These are phyloP conservation scores for Tillandsia leiboldiana DNA, from an alignment of 176 grass and related monocot species.

Conservation along the genomic window DNA sequence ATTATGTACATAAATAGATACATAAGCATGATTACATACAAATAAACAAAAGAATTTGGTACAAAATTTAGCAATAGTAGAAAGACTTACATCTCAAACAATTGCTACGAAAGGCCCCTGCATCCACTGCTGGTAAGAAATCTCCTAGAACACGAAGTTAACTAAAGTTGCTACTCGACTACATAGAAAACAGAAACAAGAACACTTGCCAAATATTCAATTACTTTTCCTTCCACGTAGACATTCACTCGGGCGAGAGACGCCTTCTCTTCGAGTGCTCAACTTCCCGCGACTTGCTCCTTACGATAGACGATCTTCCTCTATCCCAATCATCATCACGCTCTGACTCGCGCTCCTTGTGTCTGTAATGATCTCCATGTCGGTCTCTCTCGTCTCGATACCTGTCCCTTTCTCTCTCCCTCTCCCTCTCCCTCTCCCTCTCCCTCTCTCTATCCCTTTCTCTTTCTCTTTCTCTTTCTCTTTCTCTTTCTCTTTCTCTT, in stretches of 20 bases:
- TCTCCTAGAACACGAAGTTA: background rate
- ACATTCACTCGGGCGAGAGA: background rate
- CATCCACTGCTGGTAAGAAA: background rate
- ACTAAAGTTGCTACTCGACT: too few species aligned
- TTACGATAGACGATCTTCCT: constrained; percentile 12
- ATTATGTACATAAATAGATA: background rate
- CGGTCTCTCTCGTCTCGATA: constrained; percentile 24
- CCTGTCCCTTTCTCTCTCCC: constrained; percentile 14
- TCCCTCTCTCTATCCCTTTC: background rate
- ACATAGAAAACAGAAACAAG: background rate
- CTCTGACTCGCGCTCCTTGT: constrained; percentile 22
- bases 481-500: background rate
- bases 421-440: background rate
- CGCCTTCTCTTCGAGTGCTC: constrained; percentile 16
- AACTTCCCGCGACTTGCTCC: constrained; percentile 26
- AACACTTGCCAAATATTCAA: background rate
- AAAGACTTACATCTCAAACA: background rate
- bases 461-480: background rate
- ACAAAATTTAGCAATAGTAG: background rate
- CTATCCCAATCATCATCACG: constrained; percentile 22
- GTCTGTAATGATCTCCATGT: constrained; percentile 13
- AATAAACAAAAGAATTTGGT: background rate
- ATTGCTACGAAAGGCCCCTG: background rate
- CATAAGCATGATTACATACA: background rate
- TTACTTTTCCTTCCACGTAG: constrained; percentile 18